Evolutionary conservation across 805 yeast species (phyloP), one percentile per base, ranked within the genome.

Genomic region (Candida nanaspora): DNA sequence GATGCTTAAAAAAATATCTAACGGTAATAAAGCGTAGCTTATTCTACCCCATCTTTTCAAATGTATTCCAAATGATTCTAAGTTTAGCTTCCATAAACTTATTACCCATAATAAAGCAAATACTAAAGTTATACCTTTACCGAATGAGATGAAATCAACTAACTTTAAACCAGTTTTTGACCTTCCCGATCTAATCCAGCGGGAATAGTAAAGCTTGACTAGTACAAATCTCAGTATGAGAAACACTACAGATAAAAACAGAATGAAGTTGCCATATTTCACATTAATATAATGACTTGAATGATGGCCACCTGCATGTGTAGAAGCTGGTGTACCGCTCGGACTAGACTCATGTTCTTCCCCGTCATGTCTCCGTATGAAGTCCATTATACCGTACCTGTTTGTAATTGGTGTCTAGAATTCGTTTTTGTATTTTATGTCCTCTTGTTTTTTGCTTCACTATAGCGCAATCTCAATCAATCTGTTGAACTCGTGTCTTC

Each of bases 31-130:
- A 2, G 72, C 70, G 50, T 76, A 81, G 1, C 80, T 63, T 9
- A 83, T 45, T 39, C 91, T 64, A 2, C 89, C 94, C 27, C 72
- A 49, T 37, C 91, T 62, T 52, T 80, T 82, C 26, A 72, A 49
- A 26, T 65, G 64, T 6, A 59, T 66, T 29, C 53, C 53, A 41
- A 65, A 55, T 21, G 62, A 57, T 37, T 55, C 53, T 25, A 57
- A 44, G 39, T 58, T 59, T 39, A 52, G 67, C 46, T 53, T 70
- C 58, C 56, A 63, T 0, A 54, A 49, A 2, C 69, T 33, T 8
- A 56, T 35, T 0, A 55, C 35, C 0, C 72, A 60, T 11, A 18
- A 13, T 16, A 23, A 4, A 5, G 22, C 11, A 21, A 33, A 33
- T 10, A 10, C 19, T 8, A 29, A 14, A 15, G 10, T 6, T n/a